A percentile compares a stretch with the other conserved stretches of the same genome.
These are phyloP conservation scores for Oryza longistaminata DNA, from an alignment of 176 grass and related monocot genomes.

Conservation along the genomic window DNA sequence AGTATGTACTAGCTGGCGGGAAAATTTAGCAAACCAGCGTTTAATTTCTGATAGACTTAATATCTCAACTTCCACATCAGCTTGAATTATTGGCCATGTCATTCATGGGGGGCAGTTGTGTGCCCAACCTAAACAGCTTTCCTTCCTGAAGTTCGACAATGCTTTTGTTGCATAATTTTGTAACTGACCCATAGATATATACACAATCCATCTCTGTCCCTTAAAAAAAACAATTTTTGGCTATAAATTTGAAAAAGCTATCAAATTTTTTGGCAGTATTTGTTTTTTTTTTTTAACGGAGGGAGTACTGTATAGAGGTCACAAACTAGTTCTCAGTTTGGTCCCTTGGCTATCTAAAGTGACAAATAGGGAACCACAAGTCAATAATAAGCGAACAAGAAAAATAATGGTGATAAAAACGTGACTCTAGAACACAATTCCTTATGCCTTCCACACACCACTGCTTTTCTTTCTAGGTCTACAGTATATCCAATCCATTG, in stretches of 20 bases:
- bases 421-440: conserved; percentile 16
- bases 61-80: not conserved
- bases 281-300: too few relatives aligned
- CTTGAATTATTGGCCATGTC: conserved; percentile 6
- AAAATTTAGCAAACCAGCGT: not conserved
- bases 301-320: not conserved
- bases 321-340: not conserved
- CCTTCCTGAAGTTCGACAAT: not conserved
- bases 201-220: too few relatives aligned
- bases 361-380: not conserved
- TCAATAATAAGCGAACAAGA: not conserved
- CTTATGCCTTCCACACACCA: conserved; percentile 10
- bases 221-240: too few relatives aligned
- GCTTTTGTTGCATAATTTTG: not conserved
- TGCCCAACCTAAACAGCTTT: not conserved
- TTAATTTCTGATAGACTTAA: not conserved
- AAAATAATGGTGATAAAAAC: not conserved
- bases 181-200: not conserved
- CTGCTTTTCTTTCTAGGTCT: conserved; percentile 2
- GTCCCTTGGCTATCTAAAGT: not conserved
- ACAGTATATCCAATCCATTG: conserved; percentile 14
- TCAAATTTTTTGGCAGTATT: too few relatives aligned
- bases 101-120: conserved; percentile 3
- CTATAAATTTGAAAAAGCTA: too few relatives aligned
- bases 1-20: not conserved